Base-by-base conservation (phyloP, 768 basidiomycete genomes). In the Calocybe gangraenosa region DNA sequence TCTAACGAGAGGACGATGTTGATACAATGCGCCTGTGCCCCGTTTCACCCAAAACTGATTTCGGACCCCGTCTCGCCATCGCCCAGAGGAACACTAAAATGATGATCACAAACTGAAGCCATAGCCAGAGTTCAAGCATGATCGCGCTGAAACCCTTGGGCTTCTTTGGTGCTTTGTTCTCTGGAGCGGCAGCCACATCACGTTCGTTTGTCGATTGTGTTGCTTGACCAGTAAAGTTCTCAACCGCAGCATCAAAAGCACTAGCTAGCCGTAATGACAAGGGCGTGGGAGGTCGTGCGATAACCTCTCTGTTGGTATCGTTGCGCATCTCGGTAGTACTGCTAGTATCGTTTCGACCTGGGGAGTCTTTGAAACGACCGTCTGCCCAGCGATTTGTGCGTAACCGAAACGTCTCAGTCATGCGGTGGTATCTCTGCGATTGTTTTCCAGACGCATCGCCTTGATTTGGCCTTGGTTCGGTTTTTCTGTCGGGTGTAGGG, bases 41-140 rank as follows among this genome's bases (percentile, higher is more conserved):
- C 38, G 61, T 68, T 28, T 28, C 34, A 35, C 67, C 68, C 46
- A 89, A 54, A 22, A 91, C 78, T 42, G 74, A 74, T 65, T 81
- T 82, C 5, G 88, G 88, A 2, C 90, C 88, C 15, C 78, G 72
- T 63, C 71, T 79, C 47, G 87, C 86, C 82, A 90, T 86, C 25
- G 85, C 78, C 74, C 79, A 89, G 43, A 92, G 60, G 62, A 92
- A 92, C 42, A 90, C 81, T 33, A 82, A 44, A 23, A 91, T 72
- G 51, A 92, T 79, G 49, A 90, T 71, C 7, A 62, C 68, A 57
- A 92, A 90, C 62, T 92, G 90, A 48, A 90, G 60, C 87, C 88
- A 89, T 51, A 92, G 62, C 90, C 90, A 92, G 17, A 87, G 59
- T 65, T 89, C 85, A 39, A 92, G 55, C 51, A 90, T 60, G 39